Base-by-base conservation (phyloP, 768 basidiomycete genomes). In the Mycena crocata region DNA sequence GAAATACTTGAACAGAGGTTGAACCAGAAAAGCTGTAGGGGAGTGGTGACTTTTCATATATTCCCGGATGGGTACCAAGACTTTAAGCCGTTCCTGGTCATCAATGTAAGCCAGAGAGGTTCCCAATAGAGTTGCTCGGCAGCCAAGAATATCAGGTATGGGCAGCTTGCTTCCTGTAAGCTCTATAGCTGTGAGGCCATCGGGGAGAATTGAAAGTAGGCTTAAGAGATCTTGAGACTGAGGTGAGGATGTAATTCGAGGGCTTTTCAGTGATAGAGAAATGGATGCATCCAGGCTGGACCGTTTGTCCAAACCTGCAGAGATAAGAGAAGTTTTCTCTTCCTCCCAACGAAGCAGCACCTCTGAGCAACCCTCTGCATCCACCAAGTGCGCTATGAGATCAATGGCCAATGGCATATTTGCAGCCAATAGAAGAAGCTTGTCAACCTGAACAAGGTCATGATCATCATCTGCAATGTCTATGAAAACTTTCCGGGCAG, bases 391-490 rank as follows among this genome's bases (percentile, higher is more conserved):
- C 9, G 64, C 56, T 15, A 65, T 44, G n/a, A 65, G 64, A 28
- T 55, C 55, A 28, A 65, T 44, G 6, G 64, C 64, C 1, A 65
- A 31, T 2, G 64, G 64, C 14, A 65, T 12, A n/a, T 65, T 65
- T 34, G 49, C 64, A 3, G 64, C 52, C 19, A 57, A 40, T 21
- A 23, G 24, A 24, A 65, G 54, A 42, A 65, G 13, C 17, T 57
- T 24, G 13, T 30, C 3, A 1, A 65, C n/a, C 1, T 57, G 17
- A 1, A n/a, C n/a, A 2, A 6, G 21, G 13, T 42, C 49, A 30
- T 44, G 34, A 30, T 3, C 3, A 26, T 35, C 37, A 21, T 65
- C 64, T 21, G 64, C 39, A 26, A 65, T 57, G 28, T 65, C 64
- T 4, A 35, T 28, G 31, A 65, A 65, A 2, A 21, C 51, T 23